Percentiles rank a stretch among this genome's conserved stretches.
These are phyloP conservation scores for Claviceps sp. DNA, from an alignment of 2,329 filamentous ascomycete genomes.

Conservation along the genomic window DNA sequence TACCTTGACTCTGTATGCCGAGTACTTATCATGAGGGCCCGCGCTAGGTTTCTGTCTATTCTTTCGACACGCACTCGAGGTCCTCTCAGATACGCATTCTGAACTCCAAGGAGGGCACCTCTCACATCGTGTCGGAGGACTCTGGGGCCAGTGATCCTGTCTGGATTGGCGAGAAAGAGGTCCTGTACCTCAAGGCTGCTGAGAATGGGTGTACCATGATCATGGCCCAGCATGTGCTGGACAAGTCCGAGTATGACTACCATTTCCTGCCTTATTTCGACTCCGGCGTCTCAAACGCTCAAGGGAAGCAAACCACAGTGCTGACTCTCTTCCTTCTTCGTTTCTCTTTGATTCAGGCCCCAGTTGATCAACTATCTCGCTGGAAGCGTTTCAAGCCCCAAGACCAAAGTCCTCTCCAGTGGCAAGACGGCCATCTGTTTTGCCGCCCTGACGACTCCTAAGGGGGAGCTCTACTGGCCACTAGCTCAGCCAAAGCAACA, in stretches of 20 bases:
- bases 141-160: slow-evolving; percentile 53
- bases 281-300: neutral
- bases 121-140: slow-evolving; percentile 52
- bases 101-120: slow-evolving; percentile 53
- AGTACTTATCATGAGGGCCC: neutral
- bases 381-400: slow-evolving; percentile 44
- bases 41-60: slow-evolving; percentile 55
- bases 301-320: neutral
- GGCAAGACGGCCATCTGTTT: slow-evolving; percentile 40
- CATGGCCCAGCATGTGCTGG: slow-evolving; percentile 23
- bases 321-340: neutral
- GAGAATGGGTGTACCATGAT: slow-evolving; percentile 35
- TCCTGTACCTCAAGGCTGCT: slow-evolving; percentile 37
- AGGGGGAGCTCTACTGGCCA: slow-evolving; percentile 57
- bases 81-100: slow-evolving; percentile 57
- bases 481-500: slow-evolving; percentile 43
- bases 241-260: slow-evolving; percentile 22
- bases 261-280: neutral
- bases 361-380: slow-evolving; percentile 35
- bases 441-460: slow-evolving; percentile 51
- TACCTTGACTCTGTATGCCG: neutral
- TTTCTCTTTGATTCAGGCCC: slow-evolving; percentile 16
- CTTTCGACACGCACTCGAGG: slow-evolving; percentile 61
- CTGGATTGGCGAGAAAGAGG: slow-evolving; percentile 60
- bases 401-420: slow-evolving; percentile 36